phyloP scores from a whole-genome alignment of 768 basidiomycete genomes.

The Mycena epipterygia region DNA sequence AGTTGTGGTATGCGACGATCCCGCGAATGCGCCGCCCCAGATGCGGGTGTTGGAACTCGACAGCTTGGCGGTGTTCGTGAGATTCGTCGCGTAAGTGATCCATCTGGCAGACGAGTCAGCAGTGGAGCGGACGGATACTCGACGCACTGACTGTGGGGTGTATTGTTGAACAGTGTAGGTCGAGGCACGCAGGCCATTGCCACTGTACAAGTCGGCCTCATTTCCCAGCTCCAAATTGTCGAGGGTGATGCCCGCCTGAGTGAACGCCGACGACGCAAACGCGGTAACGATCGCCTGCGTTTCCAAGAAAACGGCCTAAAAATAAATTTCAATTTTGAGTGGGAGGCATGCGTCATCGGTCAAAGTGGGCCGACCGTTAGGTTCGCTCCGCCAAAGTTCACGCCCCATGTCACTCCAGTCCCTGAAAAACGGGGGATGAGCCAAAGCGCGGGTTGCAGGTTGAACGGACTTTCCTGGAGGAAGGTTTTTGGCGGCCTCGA shows the following conservation, averaged over 20 bases:
- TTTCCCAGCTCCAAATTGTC: constrained; percentile 74
- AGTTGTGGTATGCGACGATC: constrained; percentile 58
- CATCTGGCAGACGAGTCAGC: constrained; percentile 53
- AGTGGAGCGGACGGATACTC: constrained; percentile 5
- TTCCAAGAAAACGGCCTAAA: constrained; percentile 56
- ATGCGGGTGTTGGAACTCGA: constrained; percentile 57
- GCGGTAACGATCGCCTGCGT: constrained; percentile 62
- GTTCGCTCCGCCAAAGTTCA: constrained; percentile 71
- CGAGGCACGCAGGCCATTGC: constrained; percentile 58
- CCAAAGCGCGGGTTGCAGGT: constrained; percentile 1
- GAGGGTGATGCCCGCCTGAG: constrained; percentile 57
- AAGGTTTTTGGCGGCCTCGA: neutral
- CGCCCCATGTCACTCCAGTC: constrained; percentile 76
- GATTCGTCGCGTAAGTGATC: constrained; percentile 64
- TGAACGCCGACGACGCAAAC: constrained; percentile 58
- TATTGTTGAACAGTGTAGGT: constrained; percentile 60
- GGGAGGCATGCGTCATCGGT: constrained; percentile 6
- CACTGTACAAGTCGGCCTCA: constrained; percentile 68
- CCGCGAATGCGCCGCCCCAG: constrained; percentile 65
- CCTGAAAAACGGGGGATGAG: constrained; percentile 48
- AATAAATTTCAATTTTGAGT: constrained; percentile 6
- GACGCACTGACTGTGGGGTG: constrained; percentile 59
- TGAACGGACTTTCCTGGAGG: constrained; percentile 9
- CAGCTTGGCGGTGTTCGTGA: constrained; percentile 58
- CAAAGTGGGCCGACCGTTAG: constrained; percentile 48